Evolutionary conservation across 805 yeast genomes (phyloP).

Genomic region (Zygoascus flipseniorum): DNA sequence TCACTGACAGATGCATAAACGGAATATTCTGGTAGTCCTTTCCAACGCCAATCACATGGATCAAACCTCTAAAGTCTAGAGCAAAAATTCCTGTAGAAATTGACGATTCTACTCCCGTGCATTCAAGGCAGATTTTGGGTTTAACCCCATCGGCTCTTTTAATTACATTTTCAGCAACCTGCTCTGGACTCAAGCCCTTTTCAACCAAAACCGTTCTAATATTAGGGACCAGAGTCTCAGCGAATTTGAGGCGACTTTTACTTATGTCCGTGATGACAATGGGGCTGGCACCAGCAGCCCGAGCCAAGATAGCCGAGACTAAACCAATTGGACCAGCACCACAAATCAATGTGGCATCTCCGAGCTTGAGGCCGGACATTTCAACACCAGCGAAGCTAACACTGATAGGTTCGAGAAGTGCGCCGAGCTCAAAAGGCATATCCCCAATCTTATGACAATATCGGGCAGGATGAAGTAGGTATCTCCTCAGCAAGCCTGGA

Average conservation of each 20-base stretch:
- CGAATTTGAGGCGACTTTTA: constrained; percentile 38
- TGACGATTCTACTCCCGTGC: constrained; percentile 46
- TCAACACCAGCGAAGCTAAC: constrained; percentile 48
- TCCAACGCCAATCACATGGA: constrained; percentile 47
- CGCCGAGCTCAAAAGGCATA: constrained; percentile 45
- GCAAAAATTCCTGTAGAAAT: constrained; percentile 41
- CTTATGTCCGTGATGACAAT: constrained; percentile 43
- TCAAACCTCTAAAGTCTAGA: constrained; percentile 39
- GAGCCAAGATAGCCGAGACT: constrained; percentile 38
- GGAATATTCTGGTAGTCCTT: constrained; percentile 40
- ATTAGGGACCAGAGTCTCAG: constrained; percentile 38
- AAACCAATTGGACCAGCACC: constrained; percentile 60
- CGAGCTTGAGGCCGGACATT: constrained; percentile 40
- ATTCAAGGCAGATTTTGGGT: constrained; percentile 42
- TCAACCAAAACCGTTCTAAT: constrained; percentile 38
- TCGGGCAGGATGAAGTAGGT: constrained; percentile 30
- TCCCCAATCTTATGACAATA: constrained; percentile 30
- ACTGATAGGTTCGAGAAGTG: constrained; percentile 46
- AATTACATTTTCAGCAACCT: constrained; percentile 22
- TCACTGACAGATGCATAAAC: constrained; percentile 46
- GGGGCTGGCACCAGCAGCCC: constrained; percentile 48
- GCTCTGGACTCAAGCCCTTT: constrained; percentile 31
- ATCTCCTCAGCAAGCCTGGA: constrained; percentile 29
- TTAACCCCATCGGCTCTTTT: constrained; percentile 33
- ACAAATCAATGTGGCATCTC: constrained; percentile 39